Conservation (phyloP, 108 stramenopile genomes). For the Cyclostephanos tholiformis region DNA sequence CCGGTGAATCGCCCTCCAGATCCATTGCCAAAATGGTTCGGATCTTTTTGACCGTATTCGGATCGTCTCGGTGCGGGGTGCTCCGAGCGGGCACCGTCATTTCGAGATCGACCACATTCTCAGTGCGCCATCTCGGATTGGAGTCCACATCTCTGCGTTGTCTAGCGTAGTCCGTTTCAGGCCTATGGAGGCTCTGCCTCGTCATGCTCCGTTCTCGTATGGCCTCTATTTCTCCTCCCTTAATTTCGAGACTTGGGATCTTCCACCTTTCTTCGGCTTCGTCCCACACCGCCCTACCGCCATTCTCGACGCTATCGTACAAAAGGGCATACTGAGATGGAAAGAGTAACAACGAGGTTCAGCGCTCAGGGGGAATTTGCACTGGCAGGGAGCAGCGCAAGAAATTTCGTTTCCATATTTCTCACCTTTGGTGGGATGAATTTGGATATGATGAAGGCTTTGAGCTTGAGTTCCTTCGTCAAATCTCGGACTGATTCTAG, state of each 20-base stretch:
- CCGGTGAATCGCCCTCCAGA: conserved; percentile 22
- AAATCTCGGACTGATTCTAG: conserved; percentile 85
- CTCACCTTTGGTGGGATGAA: conserved; percentile 79
- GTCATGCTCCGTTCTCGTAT: conserved; percentile 51
- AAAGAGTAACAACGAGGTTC: neutral
- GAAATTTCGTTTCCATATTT: neutral
- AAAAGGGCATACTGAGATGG: conserved; percentile 38
- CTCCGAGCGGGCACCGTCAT: conserved; percentile 55
- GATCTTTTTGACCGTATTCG: conserved; percentile 53
- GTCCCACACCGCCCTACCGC: conserved; percentile 75
- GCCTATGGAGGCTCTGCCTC: conserved; percentile 48
- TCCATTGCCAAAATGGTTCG: conserved; percentile 47
- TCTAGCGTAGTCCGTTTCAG: conserved; percentile 83
- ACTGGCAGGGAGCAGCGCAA: neutral
- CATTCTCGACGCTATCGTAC: conserved; percentile 64
- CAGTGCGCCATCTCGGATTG: conserved; percentile 69
- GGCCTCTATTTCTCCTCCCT: conserved; percentile 9
- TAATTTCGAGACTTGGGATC: conserved; percentile 43
- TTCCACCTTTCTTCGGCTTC: conserved; percentile 75
- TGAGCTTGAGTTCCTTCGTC: conserved; percentile 85
- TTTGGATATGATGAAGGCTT: conserved; percentile 73
- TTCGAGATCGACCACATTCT: conserved; percentile 74
- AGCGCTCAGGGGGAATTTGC: neutral
- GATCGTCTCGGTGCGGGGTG: conserved; percentile 44
- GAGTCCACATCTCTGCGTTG: conserved; percentile 69